These are phyloP conservation scores for Hyaloperonospora brassicae DNA, from an alignment of 352 stramenopile species.

Conservation along the genomic window DNA sequence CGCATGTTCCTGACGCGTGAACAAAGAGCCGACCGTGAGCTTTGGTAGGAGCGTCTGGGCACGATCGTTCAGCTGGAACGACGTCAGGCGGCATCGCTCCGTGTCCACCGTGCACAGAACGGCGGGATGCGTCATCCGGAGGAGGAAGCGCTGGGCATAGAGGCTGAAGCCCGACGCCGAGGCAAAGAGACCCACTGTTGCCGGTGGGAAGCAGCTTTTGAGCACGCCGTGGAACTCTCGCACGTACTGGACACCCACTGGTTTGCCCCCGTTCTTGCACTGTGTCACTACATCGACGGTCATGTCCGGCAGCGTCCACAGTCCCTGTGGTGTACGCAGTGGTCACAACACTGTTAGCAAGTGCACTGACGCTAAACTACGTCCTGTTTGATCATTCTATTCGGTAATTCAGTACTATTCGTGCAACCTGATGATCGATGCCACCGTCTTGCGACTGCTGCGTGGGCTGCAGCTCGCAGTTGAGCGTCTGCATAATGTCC, in stretches of 20 bases:
- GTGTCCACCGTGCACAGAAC: constrained; percentile 52
- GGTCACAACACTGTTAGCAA: background rate
- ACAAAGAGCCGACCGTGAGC: constrained; percentile 55
- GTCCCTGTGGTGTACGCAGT: constrained; percentile 31
- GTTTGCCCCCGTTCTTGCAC: constrained; percentile 73
- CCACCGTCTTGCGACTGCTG: constrained; percentile 63
- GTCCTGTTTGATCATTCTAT: no score
- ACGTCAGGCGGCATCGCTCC: constrained; percentile 25
- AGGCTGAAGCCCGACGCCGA: constrained; percentile 72
- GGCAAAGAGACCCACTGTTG: constrained; percentile 54
- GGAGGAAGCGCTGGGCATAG: constrained; percentile 40
- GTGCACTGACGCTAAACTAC: no score
- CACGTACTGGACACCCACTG: constrained; percentile 56
- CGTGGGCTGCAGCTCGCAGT: constrained; percentile 47
- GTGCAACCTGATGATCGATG: constrained; percentile 51
- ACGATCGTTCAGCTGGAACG: constrained; percentile 58
- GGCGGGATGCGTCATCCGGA: constrained; percentile 49
- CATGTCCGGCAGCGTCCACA: constrained; percentile 54
- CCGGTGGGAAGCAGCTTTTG: constrained; percentile 25
- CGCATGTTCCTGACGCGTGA: constrained; percentile 49
- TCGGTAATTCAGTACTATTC: background rate
- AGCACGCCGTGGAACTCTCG: constrained; percentile 74
- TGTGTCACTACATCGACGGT: constrained; percentile 66
- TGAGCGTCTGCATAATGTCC: constrained; percentile 38
- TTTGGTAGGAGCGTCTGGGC: constrained; percentile 52